Percentiles rank a stretch among this genome's conserved stretches.
These are phyloP conservation scores for Parathielavia hyrcaniae DNA, from an alignment of 495 filamentous ascomycete genomes.

Conservation along the genomic window DNA sequence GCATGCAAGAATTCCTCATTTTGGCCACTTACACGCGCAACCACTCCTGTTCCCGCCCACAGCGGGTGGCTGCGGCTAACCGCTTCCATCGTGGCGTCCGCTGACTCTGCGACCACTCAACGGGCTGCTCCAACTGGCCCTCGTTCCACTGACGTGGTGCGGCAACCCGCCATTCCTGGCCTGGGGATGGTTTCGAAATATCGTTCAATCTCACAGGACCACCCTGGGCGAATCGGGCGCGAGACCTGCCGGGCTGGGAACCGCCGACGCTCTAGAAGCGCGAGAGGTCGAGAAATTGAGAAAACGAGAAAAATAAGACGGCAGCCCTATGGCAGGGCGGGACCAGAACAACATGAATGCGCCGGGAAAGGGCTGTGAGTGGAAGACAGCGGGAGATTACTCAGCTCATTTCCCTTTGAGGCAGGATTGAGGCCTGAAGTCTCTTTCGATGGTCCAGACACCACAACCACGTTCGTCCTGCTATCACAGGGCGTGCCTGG, in stretches of 20 bases:
- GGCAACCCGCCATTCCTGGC: conserved; percentile 8
- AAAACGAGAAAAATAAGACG: conserved; percentile 14
- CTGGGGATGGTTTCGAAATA: conserved; percentile 28
- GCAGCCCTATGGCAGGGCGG: conserved; percentile 16
- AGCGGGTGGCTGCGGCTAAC: conserved; percentile 27
- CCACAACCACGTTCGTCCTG: conserved; percentile 2
- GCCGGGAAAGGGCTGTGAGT: conserved; percentile 15
- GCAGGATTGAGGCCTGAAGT: conserved; percentile 24
- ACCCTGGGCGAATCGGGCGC: conserved; percentile 30
- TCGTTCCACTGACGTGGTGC: conserved; percentile 7
- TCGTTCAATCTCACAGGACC: conserved; percentile 27
- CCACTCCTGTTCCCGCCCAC: conserved; percentile 14
- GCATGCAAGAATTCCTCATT: conserved; percentile 35
- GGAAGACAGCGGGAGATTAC: conserved; percentile 27
- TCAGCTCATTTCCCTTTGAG: conserved; percentile 13
- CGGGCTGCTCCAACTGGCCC: neutral
- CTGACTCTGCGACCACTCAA: conserved; percentile 16
- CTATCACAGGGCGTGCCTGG: conserved; percentile 9
- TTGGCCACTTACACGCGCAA: conserved; percentile 18
- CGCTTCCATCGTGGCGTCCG: conserved; percentile 31
- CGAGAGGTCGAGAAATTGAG: too few species aligned
- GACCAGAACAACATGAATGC: conserved; percentile 16
- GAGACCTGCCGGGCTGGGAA: conserved; percentile 16
- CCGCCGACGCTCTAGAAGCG: conserved; percentile 12
- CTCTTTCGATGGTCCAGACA: conserved; percentile 12